Percentiles rank a stretch among this genome's conserved stretches.
Conservation (phyloP, 345 rosid genomes). For the Eucalyptus marginata region DNA sequence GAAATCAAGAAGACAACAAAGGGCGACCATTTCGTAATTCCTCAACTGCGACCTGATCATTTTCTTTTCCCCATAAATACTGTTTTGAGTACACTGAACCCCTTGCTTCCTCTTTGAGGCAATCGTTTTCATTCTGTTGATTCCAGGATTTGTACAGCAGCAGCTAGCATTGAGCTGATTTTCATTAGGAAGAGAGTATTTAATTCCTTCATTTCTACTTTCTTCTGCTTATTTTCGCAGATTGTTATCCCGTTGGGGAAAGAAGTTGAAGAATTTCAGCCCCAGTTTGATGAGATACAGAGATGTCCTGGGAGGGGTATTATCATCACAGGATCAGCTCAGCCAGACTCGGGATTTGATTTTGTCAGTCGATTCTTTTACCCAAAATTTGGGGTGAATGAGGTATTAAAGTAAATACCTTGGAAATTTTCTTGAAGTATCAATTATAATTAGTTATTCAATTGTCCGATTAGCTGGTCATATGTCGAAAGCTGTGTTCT, state of each 20-base stretch:
- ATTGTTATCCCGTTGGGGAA: slow-evolving; percentile 51
- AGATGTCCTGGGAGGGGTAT: slow-evolving; percentile 45
- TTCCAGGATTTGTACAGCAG: neutral
- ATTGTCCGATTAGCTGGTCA: neutral
- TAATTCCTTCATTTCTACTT: neutral
- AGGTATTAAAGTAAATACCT: slow-evolving; percentile 18
- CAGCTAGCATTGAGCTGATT: neutral
- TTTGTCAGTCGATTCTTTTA: slow-evolving; percentile 57
- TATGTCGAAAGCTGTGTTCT: neutral
- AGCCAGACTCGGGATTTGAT: slow-evolving; percentile 46
- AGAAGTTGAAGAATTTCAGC: slow-evolving; percentile 35
- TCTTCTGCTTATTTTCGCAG: slow-evolving; percentile 5
- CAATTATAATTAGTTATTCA: too few species aligned
- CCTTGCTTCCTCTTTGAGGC: neutral
- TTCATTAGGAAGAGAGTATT: neutral
- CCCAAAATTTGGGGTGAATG: slow-evolving; percentile 51
- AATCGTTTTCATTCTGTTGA: neutral
- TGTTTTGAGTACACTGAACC: neutral
- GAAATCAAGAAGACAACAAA: too few species aligned
- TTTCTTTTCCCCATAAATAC: too few species aligned
- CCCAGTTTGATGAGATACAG: slow-evolving; percentile 32
- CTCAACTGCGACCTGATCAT: too few species aligned
- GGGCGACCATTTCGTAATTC: too few species aligned
- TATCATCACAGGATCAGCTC: slow-evolving; percentile 43
- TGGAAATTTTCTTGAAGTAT: neutral